Conservation (phyloP, 208 protist species). For the Trypanosoma melophagium region DNA sequence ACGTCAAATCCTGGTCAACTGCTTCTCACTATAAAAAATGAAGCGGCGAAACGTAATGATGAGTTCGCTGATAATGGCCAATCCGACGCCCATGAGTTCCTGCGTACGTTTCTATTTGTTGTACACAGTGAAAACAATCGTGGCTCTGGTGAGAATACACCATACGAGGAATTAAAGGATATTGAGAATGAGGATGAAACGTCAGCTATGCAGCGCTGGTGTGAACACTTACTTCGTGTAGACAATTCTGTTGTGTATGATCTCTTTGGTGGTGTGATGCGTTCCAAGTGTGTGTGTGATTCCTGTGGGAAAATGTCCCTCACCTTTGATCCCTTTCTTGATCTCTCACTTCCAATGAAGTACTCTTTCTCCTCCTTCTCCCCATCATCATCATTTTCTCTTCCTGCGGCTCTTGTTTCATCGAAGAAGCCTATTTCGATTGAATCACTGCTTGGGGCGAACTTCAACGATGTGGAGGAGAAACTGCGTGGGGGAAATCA, state of each 20-base stretch:
- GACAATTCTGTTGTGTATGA: constrained; percentile 82
- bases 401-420: not conserved
- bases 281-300: constrained; percentile 49
- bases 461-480: constrained; percentile 58
- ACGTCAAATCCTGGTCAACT: constrained; percentile 21
- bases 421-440: not conserved
- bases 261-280: constrained; percentile 71
- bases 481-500: constrained; percentile 55
- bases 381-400: too few relatives aligned
- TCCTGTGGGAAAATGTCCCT: constrained; percentile 50
- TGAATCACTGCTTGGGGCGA: constrained; percentile 37
- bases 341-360: constrained; percentile 65
- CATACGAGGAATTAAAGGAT: constrained; percentile 58
- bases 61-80: constrained; percentile 78
- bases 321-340: constrained; percentile 78
- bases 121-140: constrained; percentile 88
- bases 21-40: constrained; percentile 59
- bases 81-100: constrained; percentile 91
- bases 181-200: constrained; percentile 56
- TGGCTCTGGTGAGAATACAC: constrained; percentile 29
- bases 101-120: constrained; percentile 81
- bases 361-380: too few relatives aligned
- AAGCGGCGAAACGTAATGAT: constrained; percentile 61
- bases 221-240: constrained; percentile 37
- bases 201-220: constrained; percentile 53